Evolutionary conservation across 1,284 basidiomycete genomes (phyloP), one percentile per base, ranked within the genome.

Genomic region (Moniliophthora roreri): DNA sequence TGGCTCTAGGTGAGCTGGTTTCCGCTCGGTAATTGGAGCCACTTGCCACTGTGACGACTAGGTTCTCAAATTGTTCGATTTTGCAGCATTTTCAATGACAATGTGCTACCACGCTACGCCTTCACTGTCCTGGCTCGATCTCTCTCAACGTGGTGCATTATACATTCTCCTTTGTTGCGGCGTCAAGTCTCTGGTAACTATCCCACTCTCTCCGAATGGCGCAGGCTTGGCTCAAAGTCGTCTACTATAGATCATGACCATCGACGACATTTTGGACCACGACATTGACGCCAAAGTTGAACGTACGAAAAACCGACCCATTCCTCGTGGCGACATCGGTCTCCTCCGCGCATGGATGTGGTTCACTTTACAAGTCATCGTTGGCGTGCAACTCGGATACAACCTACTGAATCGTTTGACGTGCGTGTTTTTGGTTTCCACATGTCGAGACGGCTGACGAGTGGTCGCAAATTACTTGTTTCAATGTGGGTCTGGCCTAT

Each of bases 101-200:
- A 67, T 69, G 66, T 61, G 60, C 1, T 68, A 64, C 53, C 66
- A 5, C 62, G 66, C 20, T 50, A 58, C 11, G 53, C 62, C 18
- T 52, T 67, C 15, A 51, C 65, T 0, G 53, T 53, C 10, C 2
- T 53, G 5, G n/a, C n/a, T n/a, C n/a, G 45, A 36, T 13, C 60
- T 59, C 6, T 38, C 65, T 49, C 21, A 42, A 8, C 51, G 57
- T n/a, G 62, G 59, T 5, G 52, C 48, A 6, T 21, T 59, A 15
- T 69, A 66, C 37, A 57, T 69, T 13, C 66, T 65, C 1, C 54
- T 69, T 10, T 69, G 64, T 52, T 67, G 65, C 50, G 68, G 68
- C 2, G 60, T 69, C 24, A 69, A 69, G 46, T 68, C 66, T 3
- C 50, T 69, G 10, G 67, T 69, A 42, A 53, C 62, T 59, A 11